Conservation (phyloP, 2,329 filamentous ascomycete species). For the Calonectria pteridis region DNA sequence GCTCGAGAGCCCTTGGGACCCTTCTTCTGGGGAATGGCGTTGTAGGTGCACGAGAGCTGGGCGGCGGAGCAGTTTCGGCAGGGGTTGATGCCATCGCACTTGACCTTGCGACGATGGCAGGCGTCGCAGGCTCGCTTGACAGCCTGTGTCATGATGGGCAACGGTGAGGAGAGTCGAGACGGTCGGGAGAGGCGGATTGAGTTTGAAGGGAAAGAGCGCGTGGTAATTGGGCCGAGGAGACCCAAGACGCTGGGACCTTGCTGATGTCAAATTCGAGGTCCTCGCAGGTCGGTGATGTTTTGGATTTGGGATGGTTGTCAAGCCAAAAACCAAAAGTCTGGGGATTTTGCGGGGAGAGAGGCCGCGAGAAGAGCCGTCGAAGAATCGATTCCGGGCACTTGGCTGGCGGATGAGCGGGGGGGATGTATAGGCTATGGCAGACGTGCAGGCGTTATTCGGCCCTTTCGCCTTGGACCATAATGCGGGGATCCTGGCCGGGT, state of each 20-base stretch:
- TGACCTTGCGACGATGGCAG: slow-evolving; percentile 81
- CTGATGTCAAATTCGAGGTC: neutral
- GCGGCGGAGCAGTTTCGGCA: slow-evolving; percentile 79
- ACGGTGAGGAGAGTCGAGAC: slow-evolving; percentile 19
- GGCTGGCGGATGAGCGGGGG: slow-evolving; percentile 36
- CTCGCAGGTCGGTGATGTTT: slow-evolving; percentile 23
- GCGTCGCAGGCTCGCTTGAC: slow-evolving; percentile 77
- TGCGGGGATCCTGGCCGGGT: slow-evolving; percentile 45
- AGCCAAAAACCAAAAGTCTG: slow-evolving; percentile 43
- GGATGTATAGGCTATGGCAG: slow-evolving; percentile 39
- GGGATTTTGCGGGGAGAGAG: slow-evolving; percentile 47
- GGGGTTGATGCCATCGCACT: slow-evolving; percentile 78
- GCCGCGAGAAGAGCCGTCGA: slow-evolving; percentile 36
- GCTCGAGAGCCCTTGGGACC: slow-evolving; percentile 80
- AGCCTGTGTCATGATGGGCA: slow-evolving; percentile 57
- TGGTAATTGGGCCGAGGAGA: slow-evolving; percentile 17
- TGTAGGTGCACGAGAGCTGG: slow-evolving; percentile 78
- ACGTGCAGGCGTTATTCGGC: slow-evolving; percentile 53
- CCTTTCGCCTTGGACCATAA: slow-evolving; percentile 51
- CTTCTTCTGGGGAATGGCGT: slow-evolving; percentile 81
- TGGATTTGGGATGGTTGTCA: slow-evolving; percentile 30
- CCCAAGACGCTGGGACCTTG: slow-evolving; percentile 8
- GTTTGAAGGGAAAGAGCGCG: slow-evolving; percentile 23
- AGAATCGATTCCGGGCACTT: slow-evolving; percentile 40
- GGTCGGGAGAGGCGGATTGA: slow-evolving; percentile 30